Conservation (phyloP, 768 basidiomycete genomes). For the Amanita exitialis region DNA sequence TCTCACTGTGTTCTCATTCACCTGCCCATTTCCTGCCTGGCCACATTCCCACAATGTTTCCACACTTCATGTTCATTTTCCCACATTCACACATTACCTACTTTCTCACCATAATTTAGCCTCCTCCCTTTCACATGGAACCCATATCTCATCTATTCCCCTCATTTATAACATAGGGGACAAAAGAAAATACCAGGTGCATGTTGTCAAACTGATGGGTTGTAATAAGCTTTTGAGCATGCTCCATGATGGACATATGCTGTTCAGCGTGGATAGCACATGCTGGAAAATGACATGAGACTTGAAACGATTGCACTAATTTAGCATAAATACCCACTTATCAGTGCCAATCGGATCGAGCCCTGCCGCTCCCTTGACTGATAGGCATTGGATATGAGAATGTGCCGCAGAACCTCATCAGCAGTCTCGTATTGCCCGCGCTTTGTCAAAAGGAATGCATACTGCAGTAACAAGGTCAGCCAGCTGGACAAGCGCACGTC, state of each 20-base stretch:
- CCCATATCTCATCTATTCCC: no score
- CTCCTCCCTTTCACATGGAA: no score
- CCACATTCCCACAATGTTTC: no score
- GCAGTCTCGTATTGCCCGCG: conserved; percentile 56
- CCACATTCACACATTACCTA: no score
- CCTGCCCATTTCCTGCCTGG: no score
- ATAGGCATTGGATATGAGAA: conserved; percentile 67
- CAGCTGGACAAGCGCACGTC: background rate
- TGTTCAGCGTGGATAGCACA: conserved; percentile 56
- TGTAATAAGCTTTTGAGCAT: conserved; percentile 66
- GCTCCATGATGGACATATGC: conserved; percentile 54
- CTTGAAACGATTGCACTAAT: background rate
- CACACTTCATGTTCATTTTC: no score
- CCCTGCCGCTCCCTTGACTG: conserved; percentile 52
- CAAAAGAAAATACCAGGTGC: no score
- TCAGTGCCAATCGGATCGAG: conserved; percentile 64
- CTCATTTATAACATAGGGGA: no score
- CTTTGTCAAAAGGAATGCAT: conserved; percentile 59
- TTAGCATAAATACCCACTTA: conserved; percentile 41
- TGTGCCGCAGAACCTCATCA: conserved; percentile 68
- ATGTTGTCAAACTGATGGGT: conserved; percentile 77
- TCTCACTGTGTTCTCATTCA: no score
- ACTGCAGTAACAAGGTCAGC: conserved; percentile 31
- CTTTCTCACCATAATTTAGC: no score
- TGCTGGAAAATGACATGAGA: conserved; percentile 32